A percentile compares a stretch with the other conserved stretches of the same genome.
These are phyloP conservation scores for Mollisia scopiformis DNA, from an alignment of 2,329 filamentous ascomycete species.

Conservation along the genomic window DNA sequence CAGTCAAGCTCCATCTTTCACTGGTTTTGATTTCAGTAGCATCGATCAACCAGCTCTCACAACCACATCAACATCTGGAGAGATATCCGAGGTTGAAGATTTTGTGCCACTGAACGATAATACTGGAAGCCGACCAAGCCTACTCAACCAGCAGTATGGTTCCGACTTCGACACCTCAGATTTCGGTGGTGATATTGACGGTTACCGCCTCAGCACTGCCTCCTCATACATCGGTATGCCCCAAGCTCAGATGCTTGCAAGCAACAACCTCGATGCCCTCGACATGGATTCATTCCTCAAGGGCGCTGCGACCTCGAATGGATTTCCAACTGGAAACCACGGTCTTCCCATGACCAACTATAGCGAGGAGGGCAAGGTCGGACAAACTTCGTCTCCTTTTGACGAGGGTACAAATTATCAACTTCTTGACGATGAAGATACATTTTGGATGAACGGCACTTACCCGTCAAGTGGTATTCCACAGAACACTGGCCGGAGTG, in stretches of 20 bases:
- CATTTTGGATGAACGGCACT: constrained; percentile 45
- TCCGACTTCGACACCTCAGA: constrained; percentile 42
- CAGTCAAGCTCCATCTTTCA: constrained; percentile 57
- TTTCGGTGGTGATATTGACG: constrained; percentile 45
- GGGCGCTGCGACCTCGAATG: constrained; percentile 23
- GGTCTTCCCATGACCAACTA: constrained; percentile 26
- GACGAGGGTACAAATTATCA: constrained; percentile 38
- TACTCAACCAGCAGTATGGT: constrained; percentile 45
- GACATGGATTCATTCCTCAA: constrained; percentile 61
- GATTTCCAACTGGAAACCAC: constrained; percentile 20
- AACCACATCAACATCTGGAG: constrained; percentile 64
- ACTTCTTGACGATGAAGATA: constrained; percentile 51
- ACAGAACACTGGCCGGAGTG: constrained; percentile 22
- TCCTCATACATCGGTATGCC: constrained; percentile 52
- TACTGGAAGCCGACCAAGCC: constrained; percentile 26
- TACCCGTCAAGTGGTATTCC: constrained; percentile 32
- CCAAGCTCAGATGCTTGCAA: constrained; percentile 47
- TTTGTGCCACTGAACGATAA: constrained; percentile 47
- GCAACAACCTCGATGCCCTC: constrained; percentile 51
- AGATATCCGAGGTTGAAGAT: constrained; percentile 70
- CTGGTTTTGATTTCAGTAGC: constrained; percentile 55
- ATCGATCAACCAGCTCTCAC: constrained; percentile 60
- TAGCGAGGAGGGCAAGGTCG: constrained; percentile 43
- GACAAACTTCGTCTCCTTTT: constrained; percentile 42
- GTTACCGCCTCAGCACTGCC: constrained; percentile 51